These are phyloP conservation scores for Neoscytalidium dimidiatum DNA, from an alignment of 2,329 filamentous ascomycete genomes.

Conservation along the genomic window DNA sequence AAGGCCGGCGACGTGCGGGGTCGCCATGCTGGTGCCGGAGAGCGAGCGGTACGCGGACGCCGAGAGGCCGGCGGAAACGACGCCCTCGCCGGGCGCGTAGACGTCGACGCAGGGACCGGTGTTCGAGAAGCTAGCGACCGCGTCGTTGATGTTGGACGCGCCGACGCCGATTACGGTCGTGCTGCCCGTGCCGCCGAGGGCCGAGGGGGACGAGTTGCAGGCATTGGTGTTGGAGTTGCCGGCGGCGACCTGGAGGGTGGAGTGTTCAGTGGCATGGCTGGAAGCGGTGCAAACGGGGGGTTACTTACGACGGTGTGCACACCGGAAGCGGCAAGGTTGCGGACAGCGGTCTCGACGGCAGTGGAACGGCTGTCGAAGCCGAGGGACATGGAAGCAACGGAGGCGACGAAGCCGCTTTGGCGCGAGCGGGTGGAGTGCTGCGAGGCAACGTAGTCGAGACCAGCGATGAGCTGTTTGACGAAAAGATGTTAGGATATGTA, in stretches of 20 bases:
- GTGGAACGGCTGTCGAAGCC: slow-evolving; percentile 34
- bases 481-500: neutral
- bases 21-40: slow-evolving; percentile 27
- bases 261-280: neutral
- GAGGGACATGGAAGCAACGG: slow-evolving; percentile 51
- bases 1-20: slow-evolving; percentile 29
- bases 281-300: no score
- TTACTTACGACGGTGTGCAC: slow-evolving; percentile 36
- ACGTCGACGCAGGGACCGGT: slow-evolving; percentile 41
- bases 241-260: slow-evolving; percentile 27
- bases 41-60: slow-evolving; percentile 23
- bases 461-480: slow-evolving; percentile 38
- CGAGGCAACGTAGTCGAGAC: slow-evolving; percentile 50
- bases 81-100: slow-evolving; percentile 39
- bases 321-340: slow-evolving; percentile 38
- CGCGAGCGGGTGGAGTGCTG: slow-evolving; percentile 45
- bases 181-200: slow-evolving; percentile 18
- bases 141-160: slow-evolving; percentile 31
- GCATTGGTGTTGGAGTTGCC: slow-evolving; percentile 37
- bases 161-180: slow-evolving; percentile 33
- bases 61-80: slow-evolving; percentile 50
- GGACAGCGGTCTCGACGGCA: slow-evolving; percentile 40
- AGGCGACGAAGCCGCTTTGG: slow-evolving; percentile 42
- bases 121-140: slow-evolving; percentile 33
- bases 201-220: slow-evolving; percentile 31